phyloP scores from a whole-genome alignment of 495 filamentous ascomycete genomes.

The Aspergillus cavernicola region DNA sequence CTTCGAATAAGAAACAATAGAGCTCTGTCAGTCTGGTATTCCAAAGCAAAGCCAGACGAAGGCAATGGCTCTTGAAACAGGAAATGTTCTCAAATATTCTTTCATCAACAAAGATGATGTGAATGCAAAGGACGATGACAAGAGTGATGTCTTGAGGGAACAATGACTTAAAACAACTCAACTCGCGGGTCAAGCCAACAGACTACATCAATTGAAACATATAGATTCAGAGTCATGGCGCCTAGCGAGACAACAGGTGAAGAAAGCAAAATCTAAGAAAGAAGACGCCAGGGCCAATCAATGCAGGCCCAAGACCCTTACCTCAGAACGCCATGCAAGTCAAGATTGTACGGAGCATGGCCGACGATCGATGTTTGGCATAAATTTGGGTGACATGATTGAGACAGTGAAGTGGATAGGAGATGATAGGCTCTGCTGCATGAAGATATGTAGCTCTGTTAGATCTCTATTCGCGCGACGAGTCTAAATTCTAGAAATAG shows the following conservation, averaged over 20 bases:
- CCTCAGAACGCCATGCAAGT: not conserved
- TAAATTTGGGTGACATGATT: constrained; percentile 6
- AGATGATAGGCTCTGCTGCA: constrained; percentile 8
- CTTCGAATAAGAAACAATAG: not conserved
- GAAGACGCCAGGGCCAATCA: constrained; percentile 17
- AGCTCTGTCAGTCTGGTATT: not conserved
- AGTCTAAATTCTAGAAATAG: constrained; percentile 23
- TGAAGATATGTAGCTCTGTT: not conserved
- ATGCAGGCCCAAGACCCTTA: not conserved
- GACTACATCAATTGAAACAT: constrained; percentile 8
- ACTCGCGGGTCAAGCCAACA: not conserved
- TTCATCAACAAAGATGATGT: not conserved
- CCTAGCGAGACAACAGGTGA: constrained; percentile 7
- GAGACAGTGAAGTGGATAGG: not conserved
- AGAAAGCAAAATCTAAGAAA: constrained; percentile 8
- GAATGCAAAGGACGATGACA: constrained; percentile 4
- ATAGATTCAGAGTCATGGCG: constrained; percentile 10
- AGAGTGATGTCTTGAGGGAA: not conserved
- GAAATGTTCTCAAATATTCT: not conserved
- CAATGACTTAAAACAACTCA: constrained; percentile 10
- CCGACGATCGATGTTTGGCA: constrained; percentile 5
- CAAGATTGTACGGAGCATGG: constrained; percentile 3
- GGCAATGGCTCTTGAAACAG: not conserved
- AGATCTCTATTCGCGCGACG: constrained; percentile 4
- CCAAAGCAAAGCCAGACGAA: not conserved